phyloP scores from a whole-genome alignment of 2,329 filamentous ascomycete genomes.

The Dichotomopilus funicola region DNA sequence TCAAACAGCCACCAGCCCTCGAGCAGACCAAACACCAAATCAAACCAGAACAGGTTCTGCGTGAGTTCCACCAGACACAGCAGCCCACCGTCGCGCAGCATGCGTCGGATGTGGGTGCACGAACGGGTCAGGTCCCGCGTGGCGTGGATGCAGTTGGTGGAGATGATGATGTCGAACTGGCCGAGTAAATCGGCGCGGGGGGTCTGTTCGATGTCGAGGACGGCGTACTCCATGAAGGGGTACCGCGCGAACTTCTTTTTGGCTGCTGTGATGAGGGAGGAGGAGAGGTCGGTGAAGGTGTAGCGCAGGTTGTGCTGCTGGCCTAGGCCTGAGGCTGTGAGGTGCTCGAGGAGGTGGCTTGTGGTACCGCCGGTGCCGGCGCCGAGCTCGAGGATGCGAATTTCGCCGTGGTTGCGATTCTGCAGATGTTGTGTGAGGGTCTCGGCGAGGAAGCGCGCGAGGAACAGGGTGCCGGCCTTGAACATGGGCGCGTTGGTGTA shows the following conservation, averaged over 20 bases:
- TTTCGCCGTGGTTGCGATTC: too few species aligned
- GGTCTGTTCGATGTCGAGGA: slow-evolving; percentile 28
- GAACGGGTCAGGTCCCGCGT: slow-evolving; percentile 24
- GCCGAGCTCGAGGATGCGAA: slow-evolving; percentile 22
- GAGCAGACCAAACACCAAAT: slow-evolving; percentile 32
- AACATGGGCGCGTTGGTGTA: slow-evolving; percentile 32
- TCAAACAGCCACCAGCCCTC: slow-evolving; percentile 36
- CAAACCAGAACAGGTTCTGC: slow-evolving; percentile 25
- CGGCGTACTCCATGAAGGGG: slow-evolving; percentile 25
- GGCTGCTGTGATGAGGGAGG: slow-evolving; percentile 28
- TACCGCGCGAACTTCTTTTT: slow-evolving; percentile 23
- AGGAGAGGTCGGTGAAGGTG: slow-evolving; percentile 35
- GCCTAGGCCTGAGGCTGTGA: slow-evolving; percentile 21
- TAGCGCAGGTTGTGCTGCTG: slow-evolving; percentile 28
- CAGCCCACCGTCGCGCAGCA: slow-evolving; percentile 30
- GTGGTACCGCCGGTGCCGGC: slow-evolving; percentile 33
- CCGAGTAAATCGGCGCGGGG: slow-evolving; percentile 17
- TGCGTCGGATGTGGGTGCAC: slow-evolving; percentile 19
- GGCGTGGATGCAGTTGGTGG: slow-evolving; percentile 31
- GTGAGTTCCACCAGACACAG: slow-evolving; percentile 33
- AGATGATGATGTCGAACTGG: slow-evolving; percentile 29
- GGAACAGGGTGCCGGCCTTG: slow-evolving; percentile 21
- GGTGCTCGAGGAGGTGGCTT: slow-evolving; percentile 23
- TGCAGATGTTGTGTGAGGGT: slow-evolving; percentile 6
- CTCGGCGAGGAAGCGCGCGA: slow-evolving; percentile 26